Evolutionary conservation across 257 asterid species (phyloP), one percentile per base, ranked within the genome.

Genomic region (Haberlea rhodopensis): DNA sequence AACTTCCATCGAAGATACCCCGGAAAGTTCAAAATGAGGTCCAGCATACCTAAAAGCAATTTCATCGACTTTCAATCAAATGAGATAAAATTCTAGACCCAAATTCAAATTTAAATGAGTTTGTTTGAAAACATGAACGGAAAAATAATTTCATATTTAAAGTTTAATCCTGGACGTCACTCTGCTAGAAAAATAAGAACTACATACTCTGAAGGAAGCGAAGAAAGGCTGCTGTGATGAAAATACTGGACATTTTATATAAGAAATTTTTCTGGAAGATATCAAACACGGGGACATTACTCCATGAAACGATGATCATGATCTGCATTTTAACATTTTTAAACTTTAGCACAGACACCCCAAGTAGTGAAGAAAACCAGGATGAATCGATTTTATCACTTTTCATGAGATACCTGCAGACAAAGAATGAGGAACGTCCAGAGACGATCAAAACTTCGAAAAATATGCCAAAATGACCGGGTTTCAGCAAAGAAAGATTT

Each of bases 401-500:
- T 71, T 53, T 31, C 68, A 55, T 53, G 51, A 51, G 37, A 60
- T 63, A 89, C 97, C 97, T 92, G 99, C 71, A 89, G 78, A 67
- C 81, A 80, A 70, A 94, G 94, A 71, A 83, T 45, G 26, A 85
- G 83, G 75, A 94, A 94, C 62, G 99, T 87, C 99, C 99, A 94
- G 16, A 94, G 83, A 32, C 99, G 96, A 71, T 94, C 99, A 73
- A 83, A 94, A 75, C 99, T 94, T 71, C 97, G 82, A 73, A 85
- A 89, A 26, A 75, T 87, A 78, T 94, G 99, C 99, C 97, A 94
- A 84, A 89, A 94, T 60, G 97, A 70, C 45, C 99, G 84, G 60
- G 89, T 94, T 78, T 94, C 99, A 6, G 87, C 96, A 55, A 94
- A 94, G 83, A 81, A 92, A 8, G 99, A 89, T 75, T 94, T 94